These are phyloP conservation scores for Boletus sp. DNA, from an alignment of 1,284 basidiomycete species.

Conservation along the genomic window DNA sequence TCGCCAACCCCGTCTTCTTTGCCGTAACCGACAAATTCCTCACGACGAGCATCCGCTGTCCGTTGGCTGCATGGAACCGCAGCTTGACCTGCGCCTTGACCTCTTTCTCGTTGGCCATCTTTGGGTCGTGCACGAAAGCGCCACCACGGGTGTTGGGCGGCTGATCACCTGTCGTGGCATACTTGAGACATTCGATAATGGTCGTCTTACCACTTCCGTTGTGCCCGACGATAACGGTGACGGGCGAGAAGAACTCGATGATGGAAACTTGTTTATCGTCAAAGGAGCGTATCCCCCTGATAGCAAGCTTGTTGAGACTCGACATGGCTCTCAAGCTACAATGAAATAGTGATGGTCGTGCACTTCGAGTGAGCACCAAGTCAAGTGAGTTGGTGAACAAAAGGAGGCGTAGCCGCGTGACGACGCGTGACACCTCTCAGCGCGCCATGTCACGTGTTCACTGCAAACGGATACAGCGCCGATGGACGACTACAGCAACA, in stretches of 20 bases:
- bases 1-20: slow-evolving; percentile 89
- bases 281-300: slow-evolving; percentile 85
- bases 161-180: slow-evolving; percentile 96
- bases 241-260: slow-evolving; percentile 96
- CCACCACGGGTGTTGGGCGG: slow-evolving; percentile 97
- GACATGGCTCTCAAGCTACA: slow-evolving; percentile 57
- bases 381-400: too few species aligned
- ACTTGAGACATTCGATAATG: slow-evolving; percentile 99
- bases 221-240: slow-evolving; percentile 98
- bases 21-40: slow-evolving; percentile 91
- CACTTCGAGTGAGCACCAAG: too few species aligned
- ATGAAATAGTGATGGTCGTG: neutral
- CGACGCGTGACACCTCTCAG: too few species aligned
- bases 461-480: too few species aligned
- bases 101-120: slow-evolving; percentile 98
- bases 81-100: slow-evolving; percentile 98
- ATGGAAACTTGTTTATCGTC: slow-evolving; percentile 93
- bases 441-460: too few species aligned
- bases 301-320: slow-evolving; percentile 81
- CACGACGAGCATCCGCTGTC: slow-evolving; percentile 86
- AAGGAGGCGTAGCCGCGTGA: too few species aligned
- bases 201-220: slow-evolving; percentile 99
- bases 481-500: neutral
- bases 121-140: slow-evolving; percentile 97
- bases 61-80: slow-evolving; percentile 87